Evolutionary conservation across 805 yeast species (phyloP).

Genomic region (Metschnikowia matae): DNA sequence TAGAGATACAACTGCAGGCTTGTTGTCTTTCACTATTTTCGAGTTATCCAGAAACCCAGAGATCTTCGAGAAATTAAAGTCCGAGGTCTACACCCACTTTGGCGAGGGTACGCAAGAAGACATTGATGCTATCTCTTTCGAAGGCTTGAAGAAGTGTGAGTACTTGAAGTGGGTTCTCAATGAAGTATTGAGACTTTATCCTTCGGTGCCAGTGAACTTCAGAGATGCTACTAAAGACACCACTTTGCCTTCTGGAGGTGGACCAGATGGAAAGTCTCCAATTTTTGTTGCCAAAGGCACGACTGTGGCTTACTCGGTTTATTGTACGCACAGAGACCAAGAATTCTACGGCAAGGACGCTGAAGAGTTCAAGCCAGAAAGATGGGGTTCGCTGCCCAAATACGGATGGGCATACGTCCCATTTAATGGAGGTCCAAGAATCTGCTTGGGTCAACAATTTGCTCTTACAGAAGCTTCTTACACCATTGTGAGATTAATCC

Average conservation of each 20-base stretch:
- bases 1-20: constrained; percentile 42
- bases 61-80: constrained; percentile 28
- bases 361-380: constrained; percentile 32
- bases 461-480: constrained; percentile 51
- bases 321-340: constrained; percentile 19
- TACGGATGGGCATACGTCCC: constrained; percentile 49
- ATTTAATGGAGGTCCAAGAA: constrained; percentile 54
- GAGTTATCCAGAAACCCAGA: constrained; percentile 34
- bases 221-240: constrained; percentile 22
- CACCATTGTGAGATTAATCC: constrained; percentile 35
- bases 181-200: constrained; percentile 36
- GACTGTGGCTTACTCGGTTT: constrained; percentile 16
- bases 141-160: constrained; percentile 37
- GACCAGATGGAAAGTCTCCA: constrained; percentile 21
- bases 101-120: constrained; percentile 29
- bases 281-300: constrained; percentile 18
- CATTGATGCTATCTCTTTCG: constrained; percentile 32
- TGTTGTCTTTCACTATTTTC: constrained; percentile 31
- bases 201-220: constrained; percentile 25
- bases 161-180: constrained; percentile 35
- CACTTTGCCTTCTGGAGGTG: constrained; percentile 25
- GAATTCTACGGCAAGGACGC: constrained; percentile 34
- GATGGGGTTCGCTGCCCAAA: constrained; percentile 31
- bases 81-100: constrained; percentile 27
- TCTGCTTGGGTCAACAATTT: constrained; percentile 54